Evolutionary conservation across 75 land plant genomes (phyloP).

Genomic region (Cryptomeria japonica): DNA sequence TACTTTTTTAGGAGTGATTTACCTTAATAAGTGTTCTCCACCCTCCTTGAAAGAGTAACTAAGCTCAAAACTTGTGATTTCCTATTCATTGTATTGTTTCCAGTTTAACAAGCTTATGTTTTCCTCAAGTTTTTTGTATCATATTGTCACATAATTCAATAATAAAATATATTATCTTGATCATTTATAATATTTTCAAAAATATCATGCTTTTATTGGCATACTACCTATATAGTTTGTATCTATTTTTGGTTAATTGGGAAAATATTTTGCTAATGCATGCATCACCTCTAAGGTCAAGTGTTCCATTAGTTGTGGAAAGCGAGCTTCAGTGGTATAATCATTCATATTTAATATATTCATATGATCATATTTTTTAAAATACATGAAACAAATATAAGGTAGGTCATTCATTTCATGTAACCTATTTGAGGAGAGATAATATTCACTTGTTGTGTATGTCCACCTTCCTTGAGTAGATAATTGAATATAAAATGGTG

Average conservation of each 20-base stretch:
- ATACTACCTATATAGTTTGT: constrained; percentile 58
- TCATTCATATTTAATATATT: not conserved
- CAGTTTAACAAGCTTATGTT: too few species aligned
- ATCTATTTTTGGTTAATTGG: not conserved
- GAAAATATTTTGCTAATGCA: not conserved
- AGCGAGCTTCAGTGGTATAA: not conserved
- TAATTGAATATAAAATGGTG: not conserved
- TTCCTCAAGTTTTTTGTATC: too few species aligned
- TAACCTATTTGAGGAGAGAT: not conserved
- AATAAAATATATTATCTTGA: too few species aligned
- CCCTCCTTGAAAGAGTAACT: too few species aligned
- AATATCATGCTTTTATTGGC: constrained; percentile 89
- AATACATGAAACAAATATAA: not conserved
- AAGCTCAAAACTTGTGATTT: too few species aligned
- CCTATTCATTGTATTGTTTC: too few species aligned
- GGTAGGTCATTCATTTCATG: not conserved
- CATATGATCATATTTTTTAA: not conserved
- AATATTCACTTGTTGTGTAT: not conserved
- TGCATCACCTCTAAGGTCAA: not conserved
- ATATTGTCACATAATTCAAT: too few species aligned
- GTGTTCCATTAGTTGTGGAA: not conserved
- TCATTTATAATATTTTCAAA: constrained; percentile 20
- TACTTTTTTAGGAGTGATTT: too few species aligned
- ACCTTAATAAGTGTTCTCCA: too few species aligned
- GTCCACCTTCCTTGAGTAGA: not conserved